Percentiles rank a stretch among this genome's conserved stretches.
Conservation (phyloP, 129 eudicot genomes). For the Pittosporum tobira region DNA sequence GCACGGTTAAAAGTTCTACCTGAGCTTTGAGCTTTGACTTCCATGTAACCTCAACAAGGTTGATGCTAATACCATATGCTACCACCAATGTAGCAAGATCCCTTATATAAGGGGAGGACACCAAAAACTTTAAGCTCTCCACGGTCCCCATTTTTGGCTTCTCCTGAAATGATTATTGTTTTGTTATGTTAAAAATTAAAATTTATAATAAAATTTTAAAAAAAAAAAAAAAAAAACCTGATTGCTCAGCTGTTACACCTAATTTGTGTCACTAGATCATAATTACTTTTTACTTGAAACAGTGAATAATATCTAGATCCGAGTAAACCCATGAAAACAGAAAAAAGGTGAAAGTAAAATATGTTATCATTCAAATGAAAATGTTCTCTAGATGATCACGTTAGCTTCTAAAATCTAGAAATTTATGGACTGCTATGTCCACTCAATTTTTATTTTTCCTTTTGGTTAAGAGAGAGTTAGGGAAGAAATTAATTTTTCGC, state of each 20-base stretch:
- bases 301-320: not conserved
- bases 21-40: constrained; percentile 99
- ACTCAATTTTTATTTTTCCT: not conserved
- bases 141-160: constrained; percentile 93
- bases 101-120: constrained; percentile 79
- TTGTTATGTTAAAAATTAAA: no score
- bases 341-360: no score
- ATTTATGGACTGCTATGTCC: no score
- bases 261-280: not conserved
- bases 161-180: constrained; percentile 40
- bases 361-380: no score
- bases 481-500: not conserved
- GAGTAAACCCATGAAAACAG: not conserved
- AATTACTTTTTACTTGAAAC: not conserved
- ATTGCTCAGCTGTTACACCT: not conserved
- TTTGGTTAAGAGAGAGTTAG: not conserved
- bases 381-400: no score
- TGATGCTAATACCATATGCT: constrained; percentile 92
- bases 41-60: constrained; percentile 99
- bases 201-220: no score
- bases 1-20: constrained; percentile 31
- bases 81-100: constrained; percentile 95
- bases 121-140: constrained; percentile 98
- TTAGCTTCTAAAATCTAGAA: no score
- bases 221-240: constrained; percentile 2